phyloP scores from a whole-genome alignment of 768 basidiomycete genomes.

The Lentinula guzmanii region DNA sequence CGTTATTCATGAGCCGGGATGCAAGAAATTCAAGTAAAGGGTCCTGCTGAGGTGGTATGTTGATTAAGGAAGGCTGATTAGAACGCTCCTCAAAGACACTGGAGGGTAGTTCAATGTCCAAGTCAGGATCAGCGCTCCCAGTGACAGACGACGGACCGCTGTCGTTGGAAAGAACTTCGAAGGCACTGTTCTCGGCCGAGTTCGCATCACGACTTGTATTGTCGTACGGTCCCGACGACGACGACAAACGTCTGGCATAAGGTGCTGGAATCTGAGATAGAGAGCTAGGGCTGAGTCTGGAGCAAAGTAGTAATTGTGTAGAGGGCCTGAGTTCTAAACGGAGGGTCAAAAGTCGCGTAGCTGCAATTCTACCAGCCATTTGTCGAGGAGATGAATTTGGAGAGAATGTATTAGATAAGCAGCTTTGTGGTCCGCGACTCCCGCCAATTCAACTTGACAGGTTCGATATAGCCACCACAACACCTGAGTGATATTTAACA shows the following conservation, averaged over 20 bases:
- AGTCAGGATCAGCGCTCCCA: conserved; percentile 1
- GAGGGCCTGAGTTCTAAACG: background rate
- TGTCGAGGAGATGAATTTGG: background rate
- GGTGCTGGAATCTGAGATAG: background rate
- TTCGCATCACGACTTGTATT: background rate
- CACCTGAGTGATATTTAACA: no score
- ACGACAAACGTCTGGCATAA: background rate
- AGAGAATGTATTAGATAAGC: background rate
- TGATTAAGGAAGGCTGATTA: conserved; percentile 22
- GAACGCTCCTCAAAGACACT: background rate
- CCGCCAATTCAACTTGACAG: no score
- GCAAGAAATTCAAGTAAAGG: conserved; percentile 69
- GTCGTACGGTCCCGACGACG: background rate
- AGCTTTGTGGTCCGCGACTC: no score
- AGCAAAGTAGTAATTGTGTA: background rate
- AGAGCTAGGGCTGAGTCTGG: background rate
- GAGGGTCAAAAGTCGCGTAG: background rate
- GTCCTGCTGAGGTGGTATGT: conserved; percentile 71
- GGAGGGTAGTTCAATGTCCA: conserved; percentile 3
- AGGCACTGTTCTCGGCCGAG: background rate
- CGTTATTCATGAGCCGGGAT: conserved; percentile 54
- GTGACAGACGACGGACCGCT: background rate
- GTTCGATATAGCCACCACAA: no score
- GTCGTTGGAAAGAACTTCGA: background rate
- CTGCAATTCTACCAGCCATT: background rate